Evolutionary conservation across 495 filamentous ascomycete genomes (phyloP), one percentile per base, ranked within the genome.

Genomic region (Aspergillus sparsus): DNA sequence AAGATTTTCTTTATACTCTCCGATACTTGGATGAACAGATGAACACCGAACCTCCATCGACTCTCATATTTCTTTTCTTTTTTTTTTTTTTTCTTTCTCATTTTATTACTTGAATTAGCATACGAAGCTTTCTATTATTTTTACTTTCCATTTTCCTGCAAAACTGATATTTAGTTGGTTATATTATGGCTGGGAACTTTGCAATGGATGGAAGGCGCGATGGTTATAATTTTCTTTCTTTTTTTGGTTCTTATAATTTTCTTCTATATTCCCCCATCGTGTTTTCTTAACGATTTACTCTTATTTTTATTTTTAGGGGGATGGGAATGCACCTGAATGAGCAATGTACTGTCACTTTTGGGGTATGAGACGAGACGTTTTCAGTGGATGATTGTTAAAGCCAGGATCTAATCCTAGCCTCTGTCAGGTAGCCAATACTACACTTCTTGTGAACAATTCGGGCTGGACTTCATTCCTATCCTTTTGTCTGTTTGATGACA

Each of bases 191-290:
- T 62, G 47, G 62, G 62, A 41, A 31, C 50, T 51, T 46, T 10
- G 47, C 39, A 55, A 55, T 36, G 62, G 57, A 33, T 31, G 50
- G 47, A 51, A 54, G 56, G 62, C 57, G 53, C 46, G 35, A 34
- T 55, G 47, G 45, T 55, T 32, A 31, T 49, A 57, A 31, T 37
- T 45, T 36, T 31, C 57, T 56, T 50, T 52, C 44, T 52, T 53
- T 55, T 18, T 36, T 44, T 51, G 46, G 36, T 42, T 58, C 35
- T 46, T 61, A 49, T 61, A 62, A 59, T 66, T 49, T 56, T 32
- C 50, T 59, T 46, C 41, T 57, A 54, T 57, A 58, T 44, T 58
- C n/a, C 55, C 13, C 50, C 18, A 49, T 60, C 10, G 21, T 54
- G 35, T 57, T 36, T 49, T 52, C 47, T 59, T 37, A 32, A 12